Conservation (phyloP, 192 early-diverging fungal species). For the Cladochytrium replicatum region DNA sequence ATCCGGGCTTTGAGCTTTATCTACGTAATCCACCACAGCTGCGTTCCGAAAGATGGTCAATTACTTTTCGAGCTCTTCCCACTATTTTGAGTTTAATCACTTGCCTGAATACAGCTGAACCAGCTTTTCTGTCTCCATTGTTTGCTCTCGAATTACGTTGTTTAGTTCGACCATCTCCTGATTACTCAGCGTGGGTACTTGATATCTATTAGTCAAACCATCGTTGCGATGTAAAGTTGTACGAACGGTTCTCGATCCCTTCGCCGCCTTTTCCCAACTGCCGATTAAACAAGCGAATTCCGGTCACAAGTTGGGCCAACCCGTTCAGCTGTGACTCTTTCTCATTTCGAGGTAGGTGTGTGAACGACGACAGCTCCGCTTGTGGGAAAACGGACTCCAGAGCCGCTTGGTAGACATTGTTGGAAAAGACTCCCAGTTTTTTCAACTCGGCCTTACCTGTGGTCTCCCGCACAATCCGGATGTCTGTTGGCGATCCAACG, state of each 20-base stretch:
- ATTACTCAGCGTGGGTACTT: constrained; percentile 35
- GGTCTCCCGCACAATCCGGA: constrained; percentile 47
- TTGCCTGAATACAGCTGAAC: constrained; percentile 37
- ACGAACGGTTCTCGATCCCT: constrained; percentile 39
- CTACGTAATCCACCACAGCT: constrained; percentile 31
- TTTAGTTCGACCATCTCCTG: constrained; percentile 27
- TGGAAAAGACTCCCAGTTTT: constrained; percentile 3
- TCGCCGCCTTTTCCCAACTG: constrained; percentile 51
- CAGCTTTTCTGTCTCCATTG: constrained; percentile 24
- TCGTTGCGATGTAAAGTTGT: background rate
- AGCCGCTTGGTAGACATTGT: constrained; percentile 41
- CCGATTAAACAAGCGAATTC: constrained; percentile 52
- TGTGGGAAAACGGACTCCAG: constrained; percentile 56
- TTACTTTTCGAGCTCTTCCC: background rate
- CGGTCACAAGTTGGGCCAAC: constrained; percentile 45
- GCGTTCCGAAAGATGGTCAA: background rate
- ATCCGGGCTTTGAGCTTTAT: constrained; percentile 19
- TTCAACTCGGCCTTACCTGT: constrained; percentile 26
- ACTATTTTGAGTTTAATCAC: background rate
- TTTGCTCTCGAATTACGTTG: constrained; percentile 14
- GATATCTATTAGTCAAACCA: background rate
- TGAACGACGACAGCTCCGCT: constrained; percentile 43
- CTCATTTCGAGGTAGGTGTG: constrained; percentile 34
- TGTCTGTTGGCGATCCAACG: constrained; percentile 45
- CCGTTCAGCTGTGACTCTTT: constrained; percentile 54